phyloP scores from a whole-genome alignment of 2,329 filamentous ascomycete species.

The Verticillium zaregamsianum region DNA sequence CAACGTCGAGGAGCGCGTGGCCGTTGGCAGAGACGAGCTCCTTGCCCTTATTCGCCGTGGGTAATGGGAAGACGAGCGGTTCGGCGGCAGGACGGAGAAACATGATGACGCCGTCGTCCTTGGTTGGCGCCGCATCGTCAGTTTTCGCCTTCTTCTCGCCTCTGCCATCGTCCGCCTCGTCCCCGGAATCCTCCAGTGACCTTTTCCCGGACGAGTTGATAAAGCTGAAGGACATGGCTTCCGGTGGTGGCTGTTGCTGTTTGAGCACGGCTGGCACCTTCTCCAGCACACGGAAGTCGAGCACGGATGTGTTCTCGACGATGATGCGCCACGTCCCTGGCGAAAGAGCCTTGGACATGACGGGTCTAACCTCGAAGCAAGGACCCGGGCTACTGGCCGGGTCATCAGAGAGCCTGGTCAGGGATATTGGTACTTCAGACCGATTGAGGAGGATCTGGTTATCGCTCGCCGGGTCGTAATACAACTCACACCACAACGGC shows the following conservation, averaged over 20 bases:
- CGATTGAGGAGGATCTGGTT: slow-evolving; percentile 53
- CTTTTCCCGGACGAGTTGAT: slow-evolving; percentile 48
- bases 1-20: slow-evolving; percentile 48
- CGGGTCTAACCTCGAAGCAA: slow-evolving; percentile 33
- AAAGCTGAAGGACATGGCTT: slow-evolving; percentile 16
- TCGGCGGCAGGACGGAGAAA: slow-evolving; percentile 46
- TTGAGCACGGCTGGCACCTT: slow-evolving; percentile 43
- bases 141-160: slow-evolving; percentile 38
- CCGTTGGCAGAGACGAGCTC: slow-evolving; percentile 39
- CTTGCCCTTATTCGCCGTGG: slow-evolving; percentile 40
- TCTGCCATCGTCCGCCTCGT: slow-evolving; percentile 35
- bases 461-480: slow-evolving; percentile 56
- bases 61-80: slow-evolving; percentile 47
- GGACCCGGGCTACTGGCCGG: slow-evolving; percentile 33
- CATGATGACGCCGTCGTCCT: slow-evolving; percentile 51
- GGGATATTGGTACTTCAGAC: slow-evolving; percentile 48
- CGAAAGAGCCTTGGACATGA: slow-evolving; percentile 39
- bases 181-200: slow-evolving; percentile 39
- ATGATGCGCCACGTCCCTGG: slow-evolving; percentile 56
- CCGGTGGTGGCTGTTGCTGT: background rate
- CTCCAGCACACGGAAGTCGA: slow-evolving; percentile 56
- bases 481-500: slow-evolving; percentile 55
- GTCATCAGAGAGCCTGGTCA: slow-evolving; percentile 40
- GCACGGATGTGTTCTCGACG: slow-evolving; percentile 42
- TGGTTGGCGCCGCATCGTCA: slow-evolving; percentile 20